Conservation (phyloP, 345 rosid genomes). For the Rhizophora apiculata region DNA sequence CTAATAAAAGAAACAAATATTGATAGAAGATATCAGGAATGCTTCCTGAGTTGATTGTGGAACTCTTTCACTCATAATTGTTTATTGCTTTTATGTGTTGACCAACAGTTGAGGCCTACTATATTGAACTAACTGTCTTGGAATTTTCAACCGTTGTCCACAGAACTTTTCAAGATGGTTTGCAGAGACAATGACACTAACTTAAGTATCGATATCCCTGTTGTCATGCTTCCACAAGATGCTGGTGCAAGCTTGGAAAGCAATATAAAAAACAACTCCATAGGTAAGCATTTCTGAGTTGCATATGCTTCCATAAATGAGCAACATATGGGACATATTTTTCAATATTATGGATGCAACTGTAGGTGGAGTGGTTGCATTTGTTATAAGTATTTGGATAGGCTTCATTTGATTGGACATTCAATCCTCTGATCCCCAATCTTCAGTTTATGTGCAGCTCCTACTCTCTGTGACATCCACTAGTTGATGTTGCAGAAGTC, state of each 20-base stretch:
- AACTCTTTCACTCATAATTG: no score
- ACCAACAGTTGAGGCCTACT: not conserved
- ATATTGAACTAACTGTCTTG: constrained; percentile 1
- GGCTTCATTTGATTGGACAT: constrained; percentile 9
- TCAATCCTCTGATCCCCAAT: constrained; percentile 7
- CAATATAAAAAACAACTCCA: constrained; percentile 26
- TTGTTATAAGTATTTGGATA: constrained; percentile 1
- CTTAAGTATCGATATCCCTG: constrained; percentile 60
- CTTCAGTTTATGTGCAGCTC: constrained; percentile 79
- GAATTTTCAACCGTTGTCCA: constrained; percentile 19
- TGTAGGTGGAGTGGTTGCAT: not conserved
- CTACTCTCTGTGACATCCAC: constrained; percentile 84
- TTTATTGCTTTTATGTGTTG: not conserved
- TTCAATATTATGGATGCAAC: constrained; percentile 13
- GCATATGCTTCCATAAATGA: constrained; percentile 1
- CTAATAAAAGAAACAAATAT: no score
- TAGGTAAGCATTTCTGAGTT: constrained; percentile 38
- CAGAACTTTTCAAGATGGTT: constrained; percentile 97
- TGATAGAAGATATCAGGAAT: no score
- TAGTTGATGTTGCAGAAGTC: constrained; percentile 93
- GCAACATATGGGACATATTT: not conserved
- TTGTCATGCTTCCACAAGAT: constrained; percentile 96
- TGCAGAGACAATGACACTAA: constrained; percentile 69
- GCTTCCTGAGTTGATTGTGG: no score
- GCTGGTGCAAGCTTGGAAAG: constrained; percentile 63